Conservation (phyloP, 345 rosid genomes). For the Murraya paniculata region DNA sequence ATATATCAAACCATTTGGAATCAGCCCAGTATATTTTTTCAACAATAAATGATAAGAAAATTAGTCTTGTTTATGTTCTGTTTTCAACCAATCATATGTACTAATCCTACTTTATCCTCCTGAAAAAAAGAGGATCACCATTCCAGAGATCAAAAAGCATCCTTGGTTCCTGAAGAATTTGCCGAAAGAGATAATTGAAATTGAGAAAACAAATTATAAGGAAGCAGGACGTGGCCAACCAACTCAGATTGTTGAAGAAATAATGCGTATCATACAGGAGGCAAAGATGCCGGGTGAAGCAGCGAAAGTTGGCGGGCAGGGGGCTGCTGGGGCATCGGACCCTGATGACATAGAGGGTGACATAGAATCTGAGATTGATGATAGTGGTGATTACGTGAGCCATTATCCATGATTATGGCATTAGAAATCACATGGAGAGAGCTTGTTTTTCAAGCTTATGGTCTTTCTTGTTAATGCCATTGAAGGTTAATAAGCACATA, state of each 20-base stretch:
- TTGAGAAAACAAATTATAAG: constrained; percentile 42
- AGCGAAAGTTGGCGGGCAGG: constrained; percentile 23
- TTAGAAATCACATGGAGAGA: not conserved
- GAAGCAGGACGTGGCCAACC: constrained; percentile 30
- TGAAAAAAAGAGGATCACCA: constrained; percentile 48
- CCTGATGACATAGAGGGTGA: constrained; percentile 45
- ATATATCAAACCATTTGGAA: not conserved
- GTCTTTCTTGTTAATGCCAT: not conserved
- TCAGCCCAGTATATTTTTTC: not conserved
- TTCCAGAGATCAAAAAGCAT: constrained; percentile 64
- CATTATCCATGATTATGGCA: constrained; percentile 5
- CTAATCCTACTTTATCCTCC: constrained; percentile 4
- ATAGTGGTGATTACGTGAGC: constrained; percentile 36
- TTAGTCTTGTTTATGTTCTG: not conserved
- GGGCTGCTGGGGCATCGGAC: constrained; percentile 31
- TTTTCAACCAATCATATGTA: not conserved
- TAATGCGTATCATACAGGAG: constrained; percentile 44
- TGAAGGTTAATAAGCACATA: not conserved
- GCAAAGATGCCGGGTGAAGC: constrained; percentile 36
- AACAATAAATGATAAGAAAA: not conserved
- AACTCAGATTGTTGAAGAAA: constrained; percentile 43
- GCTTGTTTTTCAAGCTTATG: not conserved
- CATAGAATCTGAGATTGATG: constrained; percentile 53
- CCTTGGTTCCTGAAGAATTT: constrained; percentile 67
- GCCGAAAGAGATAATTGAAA: constrained; percentile 54